These are phyloP conservation scores for Rhododendron griersonianum DNA, from an alignment of 148 eudicot species.

Conservation along the genomic window DNA sequence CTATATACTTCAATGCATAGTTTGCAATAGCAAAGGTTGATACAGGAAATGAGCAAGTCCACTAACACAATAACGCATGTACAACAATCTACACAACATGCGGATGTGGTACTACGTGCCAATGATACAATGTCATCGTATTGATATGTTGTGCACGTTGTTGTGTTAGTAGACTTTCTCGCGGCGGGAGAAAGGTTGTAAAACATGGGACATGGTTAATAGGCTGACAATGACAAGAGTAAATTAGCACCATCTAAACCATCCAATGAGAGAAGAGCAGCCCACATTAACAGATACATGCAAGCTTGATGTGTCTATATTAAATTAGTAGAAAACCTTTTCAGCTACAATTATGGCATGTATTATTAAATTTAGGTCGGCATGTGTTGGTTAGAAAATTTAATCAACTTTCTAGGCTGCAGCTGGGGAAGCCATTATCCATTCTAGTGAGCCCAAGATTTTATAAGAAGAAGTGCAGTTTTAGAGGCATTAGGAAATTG, in stretches of 20 bases:
- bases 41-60: neutral
- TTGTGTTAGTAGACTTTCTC: no score
- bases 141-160: no score
- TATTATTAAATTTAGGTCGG: neutral
- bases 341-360: neutral
- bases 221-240: neutral
- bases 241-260: neutral
- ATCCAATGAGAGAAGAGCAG: neutral
- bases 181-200: neutral
- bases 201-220: neutral
- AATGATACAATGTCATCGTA: no score
- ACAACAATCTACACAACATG: no score
- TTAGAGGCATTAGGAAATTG: neutral
- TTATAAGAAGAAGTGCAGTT: neutral
- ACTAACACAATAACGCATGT: neutral
- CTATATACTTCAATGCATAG: neutral
- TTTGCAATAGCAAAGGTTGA: neutral
- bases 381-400: neutral
- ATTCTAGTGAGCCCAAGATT: neutral
- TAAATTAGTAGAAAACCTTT: neutral
- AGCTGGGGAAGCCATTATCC: slow-evolving; percentile 2
- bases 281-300: neutral
- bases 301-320: neutral
- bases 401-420: slow-evolving; percentile 2
- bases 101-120: no score